phyloP scores from a whole-genome alignment of 2,329 filamentous ascomycete genomes.

The Alternaria sp. region DNA sequence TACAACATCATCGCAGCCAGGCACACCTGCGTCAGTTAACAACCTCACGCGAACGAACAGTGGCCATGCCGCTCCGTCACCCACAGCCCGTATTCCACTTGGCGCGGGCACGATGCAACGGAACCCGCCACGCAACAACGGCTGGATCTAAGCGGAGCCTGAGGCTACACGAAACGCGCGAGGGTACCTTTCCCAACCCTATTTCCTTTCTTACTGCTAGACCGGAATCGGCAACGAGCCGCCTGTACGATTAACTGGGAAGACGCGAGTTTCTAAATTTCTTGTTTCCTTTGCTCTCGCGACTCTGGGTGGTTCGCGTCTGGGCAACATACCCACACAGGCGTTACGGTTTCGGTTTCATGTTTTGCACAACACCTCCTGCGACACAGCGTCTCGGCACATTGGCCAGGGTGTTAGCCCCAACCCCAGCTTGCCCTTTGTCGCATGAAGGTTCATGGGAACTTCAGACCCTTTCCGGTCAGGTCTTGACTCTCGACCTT shows the following conservation, averaged over 20 bases:
- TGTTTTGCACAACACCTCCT: slow-evolving; percentile 1
- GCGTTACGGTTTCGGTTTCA: slow-evolving; percentile 25
- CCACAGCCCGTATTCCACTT: slow-evolving; percentile 41
- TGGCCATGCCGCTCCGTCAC: slow-evolving; percentile 26
- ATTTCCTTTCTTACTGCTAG: slow-evolving; percentile 7
- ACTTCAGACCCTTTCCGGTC: not conserved
- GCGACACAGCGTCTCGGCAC: slow-evolving; percentile 9
- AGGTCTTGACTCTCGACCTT: not conserved
- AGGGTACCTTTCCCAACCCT: not conserved
- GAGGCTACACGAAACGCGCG: not conserved
- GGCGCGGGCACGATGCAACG: slow-evolving; percentile 47
- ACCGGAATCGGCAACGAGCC: slow-evolving; percentile 17
- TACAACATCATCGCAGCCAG: slow-evolving; percentile 20
- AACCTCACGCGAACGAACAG: slow-evolving; percentile 21
- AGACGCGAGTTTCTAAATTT: slow-evolving; percentile 2
- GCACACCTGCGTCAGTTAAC: slow-evolving; percentile 21
- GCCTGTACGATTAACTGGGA: slow-evolving; percentile 25
- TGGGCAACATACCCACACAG: slow-evolving; percentile 7
- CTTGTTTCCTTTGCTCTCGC: not conserved
- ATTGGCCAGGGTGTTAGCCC: not conserved
- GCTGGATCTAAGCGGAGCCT: slow-evolving; percentile 40
- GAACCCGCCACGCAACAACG: slow-evolving; percentile 40
- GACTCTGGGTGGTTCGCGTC: slow-evolving; percentile 1
- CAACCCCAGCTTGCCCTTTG: not conserved
- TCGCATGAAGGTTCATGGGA: not conserved